A percentile compares a stretch with the other conserved stretches of the same genome.
Conservation (phyloP, 2,329 filamentous ascomycete genomes). For the Arthrinium phaeospermum region DNA sequence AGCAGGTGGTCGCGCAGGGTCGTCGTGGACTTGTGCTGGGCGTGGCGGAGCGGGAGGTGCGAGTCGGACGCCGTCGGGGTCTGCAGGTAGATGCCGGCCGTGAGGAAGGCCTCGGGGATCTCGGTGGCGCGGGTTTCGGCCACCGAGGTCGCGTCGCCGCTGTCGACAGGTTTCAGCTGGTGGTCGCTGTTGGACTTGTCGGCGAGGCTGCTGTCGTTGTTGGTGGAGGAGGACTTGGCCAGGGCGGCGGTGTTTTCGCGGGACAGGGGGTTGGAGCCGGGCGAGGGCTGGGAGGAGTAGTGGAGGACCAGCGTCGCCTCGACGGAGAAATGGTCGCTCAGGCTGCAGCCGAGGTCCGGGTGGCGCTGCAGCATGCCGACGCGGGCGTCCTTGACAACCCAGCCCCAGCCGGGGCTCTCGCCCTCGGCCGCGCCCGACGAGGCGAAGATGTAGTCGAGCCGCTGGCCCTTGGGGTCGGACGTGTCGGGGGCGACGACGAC, state of each 20-base stretch:
- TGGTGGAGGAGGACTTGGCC: slow-evolving; percentile 23
- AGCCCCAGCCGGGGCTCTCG: slow-evolving; percentile 48
- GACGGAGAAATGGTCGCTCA: slow-evolving; percentile 95
- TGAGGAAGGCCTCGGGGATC: slow-evolving; percentile 30
- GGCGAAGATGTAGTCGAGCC: slow-evolving; percentile 94
- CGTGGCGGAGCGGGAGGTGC: slow-evolving; percentile 25
- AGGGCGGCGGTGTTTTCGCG: slow-evolving; percentile 22
- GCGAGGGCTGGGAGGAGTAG: slow-evolving; percentile 27
- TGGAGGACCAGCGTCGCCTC: slow-evolving; percentile 73
- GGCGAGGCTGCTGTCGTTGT: slow-evolving; percentile 2
- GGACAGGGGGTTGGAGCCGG: slow-evolving; percentile 24
- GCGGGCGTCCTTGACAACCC: slow-evolving; percentile 72
- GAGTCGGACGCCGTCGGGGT: slow-evolving; percentile 42
- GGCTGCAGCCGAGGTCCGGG: slow-evolving; percentile 78
- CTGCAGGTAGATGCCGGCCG: slow-evolving; percentile 47
- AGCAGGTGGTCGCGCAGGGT: background rate
- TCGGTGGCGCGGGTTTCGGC: slow-evolving; percentile 20
- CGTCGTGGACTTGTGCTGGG: slow-evolving; percentile 23
- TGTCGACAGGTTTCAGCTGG: slow-evolving; percentile 18
- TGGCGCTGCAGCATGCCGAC: slow-evolving; percentile 86
- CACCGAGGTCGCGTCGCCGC: slow-evolving; percentile 30
- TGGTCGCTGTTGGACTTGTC: slow-evolving; percentile 6
- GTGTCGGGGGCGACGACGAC: slow-evolving; percentile 67
- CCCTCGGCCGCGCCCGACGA: slow-evolving; percentile 52
- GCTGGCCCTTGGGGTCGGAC: slow-evolving; percentile 76